These are phyloP conservation scores for Chionographis japonica DNA, from an alignment of 106 monocot genomes.

Conservation along the genomic window DNA sequence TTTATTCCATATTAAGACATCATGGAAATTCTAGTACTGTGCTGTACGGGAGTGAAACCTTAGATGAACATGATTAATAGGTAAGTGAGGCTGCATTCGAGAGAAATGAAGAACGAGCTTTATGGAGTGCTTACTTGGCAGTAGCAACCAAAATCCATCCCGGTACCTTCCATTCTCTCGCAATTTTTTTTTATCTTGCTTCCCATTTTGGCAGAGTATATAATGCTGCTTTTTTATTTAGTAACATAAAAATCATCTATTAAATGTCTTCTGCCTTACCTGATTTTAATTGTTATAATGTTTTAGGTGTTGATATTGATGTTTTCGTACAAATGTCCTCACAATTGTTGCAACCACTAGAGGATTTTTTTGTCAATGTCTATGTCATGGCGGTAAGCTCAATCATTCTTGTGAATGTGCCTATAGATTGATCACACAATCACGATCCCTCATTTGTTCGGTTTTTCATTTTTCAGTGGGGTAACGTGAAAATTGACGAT, in stretches of 20 bases:
- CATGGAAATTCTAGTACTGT: neutral
- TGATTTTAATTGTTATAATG: neutral
- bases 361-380: slow-evolving; percentile 88
- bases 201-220: neutral
- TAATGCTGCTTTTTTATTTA: no score
- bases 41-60: neutral
- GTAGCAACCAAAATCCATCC: slow-evolving; percentile 56
- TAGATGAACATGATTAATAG: slow-evolving; percentile 24
- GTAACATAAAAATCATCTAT: no score
- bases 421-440: neutral
- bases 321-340: slow-evolving; percentile 51
- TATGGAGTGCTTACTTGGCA: slow-evolving; percentile 66
- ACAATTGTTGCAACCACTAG: slow-evolving; percentile 66
- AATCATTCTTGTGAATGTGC: neutral
- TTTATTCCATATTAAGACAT: no score
- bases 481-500: no score
- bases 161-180: slow-evolving; percentile 32
- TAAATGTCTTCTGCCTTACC: neutral
- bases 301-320: slow-evolving; percentile 56
- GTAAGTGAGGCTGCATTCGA: slow-evolving; percentile 66
- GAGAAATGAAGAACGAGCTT: slow-evolving; percentile 58
- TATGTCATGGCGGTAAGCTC: slow-evolving; percentile 86
- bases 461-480: no score
- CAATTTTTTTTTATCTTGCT: neutral
- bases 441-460: no score